phyloP scores from a whole-genome alignment of 768 basidiomycete genomes.

The Russula brevipes region DNA sequence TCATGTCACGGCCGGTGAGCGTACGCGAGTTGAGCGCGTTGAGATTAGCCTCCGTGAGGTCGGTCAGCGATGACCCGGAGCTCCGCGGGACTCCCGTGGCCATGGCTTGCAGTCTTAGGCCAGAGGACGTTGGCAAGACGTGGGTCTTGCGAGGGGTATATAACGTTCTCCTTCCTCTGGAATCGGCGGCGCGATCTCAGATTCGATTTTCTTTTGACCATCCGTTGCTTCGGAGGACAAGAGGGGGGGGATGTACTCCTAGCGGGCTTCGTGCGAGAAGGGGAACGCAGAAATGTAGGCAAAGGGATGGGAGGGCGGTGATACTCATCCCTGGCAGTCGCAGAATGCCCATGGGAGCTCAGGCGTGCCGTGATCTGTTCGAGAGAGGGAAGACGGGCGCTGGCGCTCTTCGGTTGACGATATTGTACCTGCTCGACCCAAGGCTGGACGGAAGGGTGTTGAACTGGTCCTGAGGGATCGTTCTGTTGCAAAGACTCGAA shows the following conservation, averaged over 20 bases:
- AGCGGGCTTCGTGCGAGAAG: neutral
- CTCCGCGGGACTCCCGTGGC: slow-evolving; percentile 47
- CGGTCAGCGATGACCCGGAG: slow-evolving; percentile 38
- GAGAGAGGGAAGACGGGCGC: slow-evolving; percentile 53
- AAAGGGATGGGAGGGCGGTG: slow-evolving; percentile 31
- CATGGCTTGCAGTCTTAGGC: slow-evolving; percentile 44
- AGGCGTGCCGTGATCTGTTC: slow-evolving; percentile 71
- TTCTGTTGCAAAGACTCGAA: slow-evolving; percentile 43
- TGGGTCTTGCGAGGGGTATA: slow-evolving; percentile 33
- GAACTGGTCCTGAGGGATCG: slow-evolving; percentile 22
- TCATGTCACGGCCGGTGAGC: slow-evolving; percentile 58
- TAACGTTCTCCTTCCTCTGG: slow-evolving; percentile 22
- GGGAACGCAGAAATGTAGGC: slow-evolving; percentile 33
- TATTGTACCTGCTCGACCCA: slow-evolving; percentile 71
- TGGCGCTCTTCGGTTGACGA: slow-evolving; percentile 29
- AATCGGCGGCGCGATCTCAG: slow-evolving; percentile 20
- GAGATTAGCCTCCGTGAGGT: slow-evolving; percentile 52
- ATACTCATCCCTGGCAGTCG: slow-evolving; percentile 27
- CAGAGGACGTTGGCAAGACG: slow-evolving; percentile 32
- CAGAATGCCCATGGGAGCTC: slow-evolving; percentile 36
- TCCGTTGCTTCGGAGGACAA: neutral
- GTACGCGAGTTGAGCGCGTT: slow-evolving; percentile 48
- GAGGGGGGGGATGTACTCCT: neutral
- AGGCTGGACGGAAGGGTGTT: slow-evolving; percentile 32
- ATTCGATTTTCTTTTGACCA: neutral